These are phyloP conservation scores for Haplosporangium gracile DNA, from an alignment of 192 early-diverging fungal genomes.

Conservation along the genomic window DNA sequence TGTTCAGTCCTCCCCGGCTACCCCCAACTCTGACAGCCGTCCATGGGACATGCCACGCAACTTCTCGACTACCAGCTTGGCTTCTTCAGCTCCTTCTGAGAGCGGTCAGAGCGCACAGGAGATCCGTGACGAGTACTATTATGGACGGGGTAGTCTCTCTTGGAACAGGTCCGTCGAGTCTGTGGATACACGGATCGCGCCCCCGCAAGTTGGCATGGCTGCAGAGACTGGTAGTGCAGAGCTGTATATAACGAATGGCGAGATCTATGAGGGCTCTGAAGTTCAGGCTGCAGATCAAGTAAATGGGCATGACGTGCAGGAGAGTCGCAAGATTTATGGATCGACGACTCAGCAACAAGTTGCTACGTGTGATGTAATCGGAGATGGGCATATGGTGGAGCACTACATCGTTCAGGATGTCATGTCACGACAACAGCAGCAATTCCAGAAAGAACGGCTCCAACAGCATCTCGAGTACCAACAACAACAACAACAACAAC, in stretches of 20 bases:
- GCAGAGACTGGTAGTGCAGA: neutral
- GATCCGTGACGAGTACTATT: slow-evolving; percentile 36
- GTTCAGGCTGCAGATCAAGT: neutral
- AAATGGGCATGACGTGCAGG: neutral
- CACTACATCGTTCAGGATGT: neutral
- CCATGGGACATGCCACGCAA: slow-evolving; percentile 23
- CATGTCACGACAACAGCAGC: slow-evolving; percentile 3
- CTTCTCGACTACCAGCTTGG: slow-evolving; percentile 15
- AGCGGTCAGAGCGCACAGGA: slow-evolving; percentile 11
- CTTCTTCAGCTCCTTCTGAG: slow-evolving; percentile 5
- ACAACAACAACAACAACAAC: no score
- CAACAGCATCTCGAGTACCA: slow-evolving; percentile 4
- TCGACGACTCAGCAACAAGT: neutral
- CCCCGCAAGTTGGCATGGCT: neutral
- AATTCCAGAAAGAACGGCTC: neutral
- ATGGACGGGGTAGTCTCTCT: neutral
- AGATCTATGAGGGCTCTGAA: neutral
- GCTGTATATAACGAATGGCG: neutral
- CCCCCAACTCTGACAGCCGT: neutral
- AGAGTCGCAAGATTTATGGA: neutral
- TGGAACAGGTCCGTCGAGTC: slow-evolving; percentile 8
- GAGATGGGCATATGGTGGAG: neutral
- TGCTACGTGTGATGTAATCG: neutral
- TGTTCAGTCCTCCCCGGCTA: slow-evolving; percentile 13
- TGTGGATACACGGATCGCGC: slow-evolving; percentile 1